Percentiles rank a stretch among this genome's conserved stretches.
phyloP scores from a whole-genome alignment of 441 rosid species.

The Mallotus repandus region DNA sequence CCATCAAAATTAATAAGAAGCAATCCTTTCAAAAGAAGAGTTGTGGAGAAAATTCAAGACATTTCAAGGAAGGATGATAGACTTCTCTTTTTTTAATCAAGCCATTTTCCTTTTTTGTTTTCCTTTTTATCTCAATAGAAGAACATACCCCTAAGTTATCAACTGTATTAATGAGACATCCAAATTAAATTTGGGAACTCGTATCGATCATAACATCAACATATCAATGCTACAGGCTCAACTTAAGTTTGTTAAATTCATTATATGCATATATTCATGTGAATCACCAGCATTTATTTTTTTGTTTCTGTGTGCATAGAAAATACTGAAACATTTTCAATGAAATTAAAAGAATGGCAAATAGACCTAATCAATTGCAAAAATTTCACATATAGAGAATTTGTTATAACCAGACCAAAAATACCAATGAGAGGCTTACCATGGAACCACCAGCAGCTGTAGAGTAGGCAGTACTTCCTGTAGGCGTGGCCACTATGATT shows the following conservation, averaged over 20 bases:
- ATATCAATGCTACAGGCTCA: not conserved
- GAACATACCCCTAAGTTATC: not conserved
- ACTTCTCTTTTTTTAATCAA: not conserved
- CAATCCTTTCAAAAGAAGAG: not conserved
- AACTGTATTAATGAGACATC: not conserved
- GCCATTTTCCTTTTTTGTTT: not conserved
- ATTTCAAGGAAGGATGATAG: not conserved
- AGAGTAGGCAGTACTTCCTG: conserved; percentile 98
- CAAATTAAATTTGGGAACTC: too few relatives aligned
- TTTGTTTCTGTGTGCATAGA: not conserved
- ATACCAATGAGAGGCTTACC: conserved; percentile 44
- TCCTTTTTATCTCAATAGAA: not conserved
- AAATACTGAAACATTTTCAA: not conserved
- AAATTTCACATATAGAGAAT: not conserved
- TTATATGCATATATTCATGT: too few relatives aligned
- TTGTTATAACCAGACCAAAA: not conserved
- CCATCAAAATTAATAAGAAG: not conserved
- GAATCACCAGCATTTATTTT: too few relatives aligned
- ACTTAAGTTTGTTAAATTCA: too few relatives aligned
- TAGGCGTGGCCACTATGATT: conserved; percentile 97
- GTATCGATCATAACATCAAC: not conserved
- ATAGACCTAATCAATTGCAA: not conserved
- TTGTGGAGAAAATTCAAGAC: not conserved
- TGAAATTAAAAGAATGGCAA: not conserved
- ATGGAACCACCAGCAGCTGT: conserved; percentile 99